These are phyloP conservation scores for Pogostemon cablin DNA, from an alignment of 257 asterid genomes.

Conservation along the genomic window DNA sequence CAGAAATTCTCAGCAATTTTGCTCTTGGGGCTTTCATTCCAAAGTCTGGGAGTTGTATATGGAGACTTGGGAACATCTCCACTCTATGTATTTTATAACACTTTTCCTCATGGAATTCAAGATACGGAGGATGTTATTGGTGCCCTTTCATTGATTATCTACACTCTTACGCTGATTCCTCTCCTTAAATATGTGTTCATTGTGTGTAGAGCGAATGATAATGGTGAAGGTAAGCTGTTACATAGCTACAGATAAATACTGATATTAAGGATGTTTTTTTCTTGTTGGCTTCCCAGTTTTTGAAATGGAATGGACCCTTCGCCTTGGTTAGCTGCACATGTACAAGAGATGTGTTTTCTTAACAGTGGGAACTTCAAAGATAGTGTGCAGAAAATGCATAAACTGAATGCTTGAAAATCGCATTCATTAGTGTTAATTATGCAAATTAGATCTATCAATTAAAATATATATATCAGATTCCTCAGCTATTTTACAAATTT, in stretches of 20 bases:
- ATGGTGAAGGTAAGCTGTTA: slow-evolving; percentile 61
- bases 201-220: slow-evolving; percentile 71
- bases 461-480: background rate
- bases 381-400: background rate
- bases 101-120: slow-evolving; percentile 60
- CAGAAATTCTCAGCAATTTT: slow-evolving; percentile 25
- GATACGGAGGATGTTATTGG: slow-evolving; percentile 71
- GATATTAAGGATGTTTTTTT: background rate
- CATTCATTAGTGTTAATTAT: background rate
- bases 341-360: background rate
- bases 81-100: slow-evolving; percentile 67
- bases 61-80: slow-evolving; percentile 36
- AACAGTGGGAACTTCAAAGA: background rate
- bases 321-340: background rate
- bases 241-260: background rate
- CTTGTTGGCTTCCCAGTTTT: background rate
- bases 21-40: slow-evolving; percentile 34
- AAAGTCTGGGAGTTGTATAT: slow-evolving; percentile 30
- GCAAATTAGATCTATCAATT: background rate
- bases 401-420: background rate
- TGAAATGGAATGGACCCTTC: background rate
- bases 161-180: slow-evolving; percentile 70
- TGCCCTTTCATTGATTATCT: slow-evolving; percentile 72
- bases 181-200: slow-evolving; percentile 74
- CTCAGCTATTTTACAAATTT: background rate